Evolutionary conservation across 371 early-diverging fungal species (phyloP).

Genomic region (Parasitella parasitica): DNA sequence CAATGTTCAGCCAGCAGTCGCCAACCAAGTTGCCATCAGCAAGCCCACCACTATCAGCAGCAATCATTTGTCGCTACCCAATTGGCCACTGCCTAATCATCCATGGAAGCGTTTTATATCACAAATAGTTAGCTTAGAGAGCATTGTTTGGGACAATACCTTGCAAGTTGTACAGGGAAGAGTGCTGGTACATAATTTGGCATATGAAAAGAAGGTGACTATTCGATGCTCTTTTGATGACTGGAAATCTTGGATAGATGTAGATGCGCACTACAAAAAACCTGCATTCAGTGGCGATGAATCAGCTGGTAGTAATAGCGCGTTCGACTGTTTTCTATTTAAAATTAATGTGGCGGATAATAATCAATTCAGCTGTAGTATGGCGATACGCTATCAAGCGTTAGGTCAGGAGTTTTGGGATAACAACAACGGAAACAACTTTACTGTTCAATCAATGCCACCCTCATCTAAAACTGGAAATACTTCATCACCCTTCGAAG

Average conservation of each 20-base stretch:
- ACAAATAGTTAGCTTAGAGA: conserved; percentile 23
- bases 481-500: neutral
- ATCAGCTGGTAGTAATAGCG: neutral
- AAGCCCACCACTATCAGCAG: neutral
- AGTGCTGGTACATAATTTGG: conserved; percentile 29
- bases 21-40: neutral
- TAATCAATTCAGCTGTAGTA: conserved; percentile 1
- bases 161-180: conserved; percentile 45
- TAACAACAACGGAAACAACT: conserved; percentile 65
- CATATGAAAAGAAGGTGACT: conserved; percentile 22
- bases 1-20: neutral
- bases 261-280: conserved; percentile 46
- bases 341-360: neutral
- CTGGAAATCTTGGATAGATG: conserved; percentile 27
- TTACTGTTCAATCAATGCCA: neutral
- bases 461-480: neutral
- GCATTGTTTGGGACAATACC: neutral
- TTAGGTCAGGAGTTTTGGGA: conserved; percentile 70
- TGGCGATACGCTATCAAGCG: conserved; percentile 64
- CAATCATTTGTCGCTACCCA: neutral
- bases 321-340: conserved; percentile 23
- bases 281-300: conserved; percentile 17
- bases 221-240: conserved; percentile 20
- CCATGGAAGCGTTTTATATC: conserved; percentile 47
- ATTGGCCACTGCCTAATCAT: conserved; percentile 27